Base-by-base conservation (phyloP, 768 basidiomycete species). In the Pleurotus platypus region DNA sequence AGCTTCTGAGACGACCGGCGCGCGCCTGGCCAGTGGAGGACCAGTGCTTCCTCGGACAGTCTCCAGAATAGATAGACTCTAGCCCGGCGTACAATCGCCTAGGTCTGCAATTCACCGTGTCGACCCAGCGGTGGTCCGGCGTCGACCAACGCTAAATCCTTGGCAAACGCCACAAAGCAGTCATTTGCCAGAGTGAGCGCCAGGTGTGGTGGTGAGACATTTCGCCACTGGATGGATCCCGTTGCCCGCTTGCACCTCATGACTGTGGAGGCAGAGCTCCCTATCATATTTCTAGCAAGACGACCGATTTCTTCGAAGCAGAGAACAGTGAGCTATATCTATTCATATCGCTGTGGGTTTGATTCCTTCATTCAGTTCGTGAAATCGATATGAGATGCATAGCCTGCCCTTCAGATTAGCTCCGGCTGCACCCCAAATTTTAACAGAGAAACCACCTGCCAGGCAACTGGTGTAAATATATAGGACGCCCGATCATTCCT, bases 401-500 rank as follows among this genome's bases (percentile, higher is more conserved):
- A 11, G 51, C 51, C 51, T 42, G 39, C 39, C 18, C 51, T 54
- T 54, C 51, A 42, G 42, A 42, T 54, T 54, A 54, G 51, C 51
- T 54, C 51, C 51, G 51, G 51, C 37, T 24, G 51, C 39, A 42
- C 51, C 51, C 51, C 51, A 40, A 54, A 4, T 40, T 54, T 30
- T 24, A 24, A 1, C 22, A 42, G 18, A 54, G 51, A 54, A 51
- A 54, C 51, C 51, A 54, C 51, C 51, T 53, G 51, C 51, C 51
- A 53, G 51, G 51, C 51, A 53, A 53, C 50, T 53, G 38, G 30
- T 20, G 24, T 13, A 38, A 53, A 53, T 40, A 39, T 53, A 53
- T 40, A 53, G 51, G 51, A 13, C 2, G 51, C 38, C 51, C 51
- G 51, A 53, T 53, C 51, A 40, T 53, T 53, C 51, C 51, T 53